Percentiles rank a stretch among this genome's conserved stretches.
Conservation (phyloP, 2,329 filamentous ascomycete species). For the Botrytis hyacinthi region DNA sequence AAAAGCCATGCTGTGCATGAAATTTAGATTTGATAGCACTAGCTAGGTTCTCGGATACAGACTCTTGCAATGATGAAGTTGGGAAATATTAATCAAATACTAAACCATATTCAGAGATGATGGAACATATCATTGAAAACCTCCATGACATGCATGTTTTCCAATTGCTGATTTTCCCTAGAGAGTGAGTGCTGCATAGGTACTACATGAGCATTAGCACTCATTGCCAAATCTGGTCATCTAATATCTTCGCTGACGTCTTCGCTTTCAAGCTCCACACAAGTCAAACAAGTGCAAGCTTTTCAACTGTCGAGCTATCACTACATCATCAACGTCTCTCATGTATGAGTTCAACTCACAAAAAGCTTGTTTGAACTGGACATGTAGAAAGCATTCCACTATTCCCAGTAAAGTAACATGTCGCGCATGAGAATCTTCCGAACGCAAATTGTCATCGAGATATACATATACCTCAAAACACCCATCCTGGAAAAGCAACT, state of each 20-base stretch:
- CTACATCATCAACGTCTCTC: background rate
- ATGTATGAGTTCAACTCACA: background rate
- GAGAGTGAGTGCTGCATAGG: background rate
- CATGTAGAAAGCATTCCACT: too few relatives aligned
- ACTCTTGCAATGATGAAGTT: background rate
- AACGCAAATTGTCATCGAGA: background rate
- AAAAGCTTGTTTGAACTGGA: background rate
- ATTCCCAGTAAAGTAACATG: background rate
- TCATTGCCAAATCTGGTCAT: background rate
- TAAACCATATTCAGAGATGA: background rate
- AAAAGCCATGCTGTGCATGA: background rate
- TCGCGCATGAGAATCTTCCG: background rate
- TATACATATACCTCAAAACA: background rate
- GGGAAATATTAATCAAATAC: background rate
- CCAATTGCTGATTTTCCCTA: background rate
- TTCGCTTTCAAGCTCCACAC: background rate
- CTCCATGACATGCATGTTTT: background rate
- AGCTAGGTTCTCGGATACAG: background rate
- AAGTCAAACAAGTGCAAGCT: background rate
- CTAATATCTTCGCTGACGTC: too few relatives aligned
- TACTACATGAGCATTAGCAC: background rate
- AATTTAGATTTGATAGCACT: background rate
- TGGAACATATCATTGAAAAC: background rate
- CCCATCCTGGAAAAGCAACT: background rate
- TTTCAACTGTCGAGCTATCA: background rate